Evolutionary conservation across 495 filamentous ascomycete species (phyloP), one percentile per base, ranked within the genome.

Genomic region (Astrothelium subdiscretum): DNA sequence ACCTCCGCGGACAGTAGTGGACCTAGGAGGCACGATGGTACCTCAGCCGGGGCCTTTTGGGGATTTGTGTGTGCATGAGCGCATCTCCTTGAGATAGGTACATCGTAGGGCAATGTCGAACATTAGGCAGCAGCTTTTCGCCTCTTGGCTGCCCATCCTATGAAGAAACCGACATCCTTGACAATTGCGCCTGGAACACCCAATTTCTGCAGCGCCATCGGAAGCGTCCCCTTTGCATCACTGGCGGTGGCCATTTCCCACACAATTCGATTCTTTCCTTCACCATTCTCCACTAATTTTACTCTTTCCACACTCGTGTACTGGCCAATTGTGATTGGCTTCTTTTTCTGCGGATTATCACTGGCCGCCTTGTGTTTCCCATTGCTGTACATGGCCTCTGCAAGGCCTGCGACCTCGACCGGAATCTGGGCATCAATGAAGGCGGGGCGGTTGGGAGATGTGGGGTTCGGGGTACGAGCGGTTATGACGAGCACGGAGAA

Each of bases 111-210:
- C 8, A 38, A 8, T 6, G 35, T 8, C 35, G 15, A 38, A 15
- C 8, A 48, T 48, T 22, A 48, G 10, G 43, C 48, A 29, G 22
- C 48, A 29, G 5, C 29, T 26, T 31, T 63, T 26, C 66, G 54
- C 48, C 52, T 43, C 27, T 79, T 69, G 61, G 65, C 73, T 54
- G 70, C 31, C 87, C 87, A 90, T 12, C 68, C 70, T 58, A 89
- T 67, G 68, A 89, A 90, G 61, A 86, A 71, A 4, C 83, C 81
- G 24, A 91, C 88, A 75, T 91, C 88, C 65, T 86, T 86, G 31
- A 83, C 82, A 60, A 92, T 81, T 42, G 82, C 80, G 12, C 77
- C 78, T 1, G 85, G 83, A 31, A 89, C 80, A 15, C 81, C 85
- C 58, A 81, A 70, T 64, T 85, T 81, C 77, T 90, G 86, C 66